Conservation (phyloP, 148 eudicot genomes). For the Nepenthes mirabilis region DNA sequence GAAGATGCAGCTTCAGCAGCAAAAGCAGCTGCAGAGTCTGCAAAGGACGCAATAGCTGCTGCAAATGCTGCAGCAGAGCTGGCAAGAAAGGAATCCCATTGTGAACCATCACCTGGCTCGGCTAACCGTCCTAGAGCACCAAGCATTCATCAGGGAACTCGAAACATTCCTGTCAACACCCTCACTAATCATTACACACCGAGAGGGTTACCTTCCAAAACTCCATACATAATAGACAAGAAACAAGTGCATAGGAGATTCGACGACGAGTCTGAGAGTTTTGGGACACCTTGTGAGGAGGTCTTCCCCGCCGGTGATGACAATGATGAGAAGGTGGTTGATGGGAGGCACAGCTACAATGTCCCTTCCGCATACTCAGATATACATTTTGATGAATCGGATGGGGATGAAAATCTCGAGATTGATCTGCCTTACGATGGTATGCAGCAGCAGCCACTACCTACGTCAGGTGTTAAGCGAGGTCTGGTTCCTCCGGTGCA, state of each 20-base stretch:
- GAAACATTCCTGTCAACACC: background rate
- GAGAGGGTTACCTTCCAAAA: slow-evolving; percentile 3
- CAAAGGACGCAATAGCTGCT: slow-evolving; percentile 71
- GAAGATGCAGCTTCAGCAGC: slow-evolving; percentile 76
- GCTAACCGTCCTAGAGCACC: background rate
- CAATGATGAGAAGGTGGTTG: slow-evolving; percentile 13
- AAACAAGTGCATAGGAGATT: slow-evolving; percentile 1
- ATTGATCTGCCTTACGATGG: slow-evolving; percentile 23
- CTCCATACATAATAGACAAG: slow-evolving; percentile 3
- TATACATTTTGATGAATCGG: slow-evolving; percentile 77
- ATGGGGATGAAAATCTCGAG: slow-evolving; percentile 50
- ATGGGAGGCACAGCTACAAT: slow-evolving; percentile 50
- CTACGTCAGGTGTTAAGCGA: slow-evolving; percentile 11
- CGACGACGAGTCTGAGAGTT: background rate
- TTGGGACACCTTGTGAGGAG: background rate
- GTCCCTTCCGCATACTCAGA: slow-evolving; percentile 26
- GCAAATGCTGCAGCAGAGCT: slow-evolving; percentile 80
- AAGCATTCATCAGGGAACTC: background rate
- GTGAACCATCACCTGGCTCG: background rate
- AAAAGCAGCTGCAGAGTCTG: slow-evolving; percentile 78
- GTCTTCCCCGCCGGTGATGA: slow-evolving; percentile 1
- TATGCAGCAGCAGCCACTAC: slow-evolving; percentile 12
- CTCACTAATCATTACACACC: background rate
- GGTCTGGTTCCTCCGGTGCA: slow-evolving; percentile 31
- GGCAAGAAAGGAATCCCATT: slow-evolving; percentile 23